phyloP scores from a whole-genome alignment of 2,329 filamentous ascomycete genomes.

The Anthostomella pinea region DNA sequence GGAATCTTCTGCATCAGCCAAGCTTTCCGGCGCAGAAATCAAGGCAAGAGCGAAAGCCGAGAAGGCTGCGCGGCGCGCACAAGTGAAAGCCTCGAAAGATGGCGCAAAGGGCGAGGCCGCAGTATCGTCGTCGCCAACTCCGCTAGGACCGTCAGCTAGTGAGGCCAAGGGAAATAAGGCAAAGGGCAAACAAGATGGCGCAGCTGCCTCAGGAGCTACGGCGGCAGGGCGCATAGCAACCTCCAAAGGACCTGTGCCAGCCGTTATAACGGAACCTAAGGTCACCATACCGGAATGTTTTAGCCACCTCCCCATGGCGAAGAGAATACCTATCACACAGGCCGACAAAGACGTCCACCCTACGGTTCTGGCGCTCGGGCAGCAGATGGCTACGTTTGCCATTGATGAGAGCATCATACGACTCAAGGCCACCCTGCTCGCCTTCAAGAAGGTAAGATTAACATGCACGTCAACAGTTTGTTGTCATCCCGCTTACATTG shows the following conservation, averaged over 20 bases:
- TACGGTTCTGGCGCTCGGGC: conserved; percentile 76
- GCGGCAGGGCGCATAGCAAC: conserved; percentile 26
- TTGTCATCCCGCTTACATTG: conserved; percentile 10
- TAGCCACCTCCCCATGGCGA: conserved; percentile 74
- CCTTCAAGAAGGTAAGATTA: conserved; percentile 74
- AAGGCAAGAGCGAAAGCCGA: conserved; percentile 91
- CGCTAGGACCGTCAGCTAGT: conserved; percentile 35
- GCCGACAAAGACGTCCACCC: conserved; percentile 81
- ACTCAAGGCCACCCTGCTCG: conserved; percentile 81
- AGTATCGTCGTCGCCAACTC: conserved; percentile 30
- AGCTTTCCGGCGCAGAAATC: conserved; percentile 72
- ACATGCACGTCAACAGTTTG: not conserved
- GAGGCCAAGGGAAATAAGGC: conserved; percentile 47
- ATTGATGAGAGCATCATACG: conserved; percentile 87
- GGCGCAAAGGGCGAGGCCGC: conserved; percentile 38
- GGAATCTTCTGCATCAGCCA: conserved; percentile 38
- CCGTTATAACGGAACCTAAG: conserved; percentile 53
- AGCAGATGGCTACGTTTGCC: conserved; percentile 86
- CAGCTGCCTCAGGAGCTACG: conserved; percentile 27
- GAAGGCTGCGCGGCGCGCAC: conserved; percentile 80
- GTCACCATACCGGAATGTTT: conserved; percentile 69
- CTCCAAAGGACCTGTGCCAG: conserved; percentile 35
- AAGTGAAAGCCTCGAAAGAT: conserved; percentile 58
- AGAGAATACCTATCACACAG: conserved; percentile 51
- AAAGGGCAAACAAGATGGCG: conserved; percentile 46